These are phyloP conservation scores for Hysterangium stoloniferum DNA, from an alignment of 768 basidiomycete species.

Conservation along the genomic window DNA sequence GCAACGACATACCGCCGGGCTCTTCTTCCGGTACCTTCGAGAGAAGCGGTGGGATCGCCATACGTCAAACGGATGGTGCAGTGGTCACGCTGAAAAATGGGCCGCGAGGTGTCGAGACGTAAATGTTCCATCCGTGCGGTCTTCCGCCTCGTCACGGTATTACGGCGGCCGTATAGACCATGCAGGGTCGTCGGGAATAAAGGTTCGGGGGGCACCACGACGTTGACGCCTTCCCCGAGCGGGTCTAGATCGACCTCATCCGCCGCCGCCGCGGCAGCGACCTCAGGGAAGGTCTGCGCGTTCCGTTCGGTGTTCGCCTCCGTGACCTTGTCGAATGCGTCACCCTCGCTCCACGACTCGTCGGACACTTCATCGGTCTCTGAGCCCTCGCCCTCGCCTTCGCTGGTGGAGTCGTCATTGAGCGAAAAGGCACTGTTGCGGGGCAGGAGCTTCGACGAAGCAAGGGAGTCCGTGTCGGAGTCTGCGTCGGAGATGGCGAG, in stretches of 20 bases:
- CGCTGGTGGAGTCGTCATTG: slow-evolving; percentile 54
- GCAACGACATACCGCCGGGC: slow-evolving; percentile 76
- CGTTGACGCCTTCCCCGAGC: slow-evolving; percentile 87
- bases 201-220: slow-evolving; percentile 76
- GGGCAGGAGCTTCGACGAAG: slow-evolving; percentile 31
- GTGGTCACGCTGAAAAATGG: slow-evolving; percentile 82
- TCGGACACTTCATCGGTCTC: slow-evolving; percentile 45
- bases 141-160: slow-evolving; percentile 44
- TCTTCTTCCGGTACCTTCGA: slow-evolving; percentile 45
- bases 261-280: slow-evolving; percentile 33
- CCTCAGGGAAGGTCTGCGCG: slow-evolving; percentile 37
- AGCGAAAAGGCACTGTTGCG: slow-evolving; percentile 29
- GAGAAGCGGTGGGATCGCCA: slow-evolving; percentile 58
- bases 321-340: slow-evolving; percentile 67
- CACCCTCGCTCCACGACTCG: slow-evolving; percentile 47
- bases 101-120: slow-evolving; percentile 60
- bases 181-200: slow-evolving; percentile 75
- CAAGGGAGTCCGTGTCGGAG: slow-evolving; percentile 39
- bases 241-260: slow-evolving; percentile 58
- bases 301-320: slow-evolving; percentile 86
- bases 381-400: slow-evolving; percentile 45
- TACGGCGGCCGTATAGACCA: slow-evolving; percentile 25
- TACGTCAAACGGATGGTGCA: slow-evolving; percentile 88
- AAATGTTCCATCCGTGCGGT: slow-evolving; percentile 56
- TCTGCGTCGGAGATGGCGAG: slow-evolving; percentile 59